These are phyloP conservation scores for Moesziomyces antarcticus DNA, from an alignment of 1,284 basidiomycete genomes.

Conservation along the genomic window DNA sequence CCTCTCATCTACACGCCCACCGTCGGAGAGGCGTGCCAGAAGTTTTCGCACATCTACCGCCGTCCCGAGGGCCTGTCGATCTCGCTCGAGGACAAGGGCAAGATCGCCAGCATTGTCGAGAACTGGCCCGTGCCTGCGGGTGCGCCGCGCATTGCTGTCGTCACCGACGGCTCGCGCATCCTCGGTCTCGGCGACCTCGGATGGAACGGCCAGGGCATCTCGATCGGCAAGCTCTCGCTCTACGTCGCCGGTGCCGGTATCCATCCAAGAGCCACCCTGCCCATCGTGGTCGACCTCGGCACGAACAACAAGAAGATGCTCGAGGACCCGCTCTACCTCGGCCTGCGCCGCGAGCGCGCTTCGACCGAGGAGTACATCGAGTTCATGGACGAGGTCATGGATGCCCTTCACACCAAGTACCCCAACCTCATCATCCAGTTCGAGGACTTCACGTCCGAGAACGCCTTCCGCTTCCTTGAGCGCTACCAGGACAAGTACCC, in stretches of 20 bases:
- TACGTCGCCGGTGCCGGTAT: conserved; percentile 91
- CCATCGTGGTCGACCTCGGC: conserved; percentile 78
- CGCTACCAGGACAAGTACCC: conserved; percentile 64
- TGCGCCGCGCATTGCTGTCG: conserved; percentile 67
- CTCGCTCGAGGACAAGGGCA: conserved; percentile 77
- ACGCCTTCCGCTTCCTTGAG: conserved; percentile 65
- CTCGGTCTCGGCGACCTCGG: conserved; percentile 89
- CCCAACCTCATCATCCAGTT: conserved; percentile 87
- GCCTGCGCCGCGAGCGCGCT: conserved; percentile 71
- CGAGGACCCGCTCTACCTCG: conserved; percentile 90
- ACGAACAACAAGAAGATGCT: conserved; percentile 86
- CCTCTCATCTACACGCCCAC: conserved; percentile 88
- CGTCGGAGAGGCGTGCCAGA: conserved; percentile 89
- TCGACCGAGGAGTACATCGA: conserved; percentile 69
- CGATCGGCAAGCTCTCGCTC: conserved; percentile 89
- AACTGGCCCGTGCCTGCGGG: conserved; percentile 77
- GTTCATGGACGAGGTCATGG: conserved; percentile 95
- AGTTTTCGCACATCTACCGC: conserved; percentile 77
- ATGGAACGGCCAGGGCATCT: conserved; percentile 80
- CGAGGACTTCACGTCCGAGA: conserved; percentile 72
- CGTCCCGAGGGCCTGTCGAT: conserved; percentile 74
- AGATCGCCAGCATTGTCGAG: conserved; percentile 76
- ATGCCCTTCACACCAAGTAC: conserved; percentile 72
- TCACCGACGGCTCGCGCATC: conserved; percentile 86
- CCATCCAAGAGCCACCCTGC: conserved; percentile 83